Evolutionary conservation across 345 rosid genomes (phyloP).

Genomic region (Hirschfeldia incana): DNA sequence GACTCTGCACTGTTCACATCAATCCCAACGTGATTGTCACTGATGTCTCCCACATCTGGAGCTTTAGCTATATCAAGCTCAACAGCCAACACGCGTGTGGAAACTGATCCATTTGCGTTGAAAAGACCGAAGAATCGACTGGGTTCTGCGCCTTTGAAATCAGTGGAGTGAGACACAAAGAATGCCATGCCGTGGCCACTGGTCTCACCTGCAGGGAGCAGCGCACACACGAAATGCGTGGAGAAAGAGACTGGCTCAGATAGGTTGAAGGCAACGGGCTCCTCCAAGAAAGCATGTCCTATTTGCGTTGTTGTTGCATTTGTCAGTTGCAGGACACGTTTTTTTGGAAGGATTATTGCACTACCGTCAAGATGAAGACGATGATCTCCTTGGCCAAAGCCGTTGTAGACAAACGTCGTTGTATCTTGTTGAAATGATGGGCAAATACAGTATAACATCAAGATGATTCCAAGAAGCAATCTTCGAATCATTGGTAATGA

Average conservation of each 20-base stretch:
- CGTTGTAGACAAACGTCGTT: slow-evolving; percentile 41
- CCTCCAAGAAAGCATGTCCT: slow-evolving; percentile 48
- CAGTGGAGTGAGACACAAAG: slow-evolving; percentile 35
- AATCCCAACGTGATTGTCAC: slow-evolving; percentile 64
- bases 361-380: slow-evolving; percentile 34
- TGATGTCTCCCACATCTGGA: slow-evolving; percentile 45
- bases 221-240: slow-evolving; percentile 46
- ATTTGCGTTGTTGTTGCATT: slow-evolving; percentile 37
- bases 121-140: slow-evolving; percentile 52
- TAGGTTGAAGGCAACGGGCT: slow-evolving; percentile 44
- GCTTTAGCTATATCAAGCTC: slow-evolving; percentile 56
- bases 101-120: slow-evolving; percentile 34
- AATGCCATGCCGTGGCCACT: slow-evolving; percentile 57
- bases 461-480: slow-evolving; percentile 19
- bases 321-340: slow-evolving; percentile 54
- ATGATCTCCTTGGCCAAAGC: slow-evolving; percentile 42
- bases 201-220: slow-evolving; percentile 29
- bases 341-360: slow-evolving; percentile 41
- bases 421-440: slow-evolving; percentile 31
- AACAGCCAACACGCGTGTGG: slow-evolving; percentile 56
- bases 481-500: slow-evolving; percentile 33
- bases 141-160: slow-evolving; percentile 20
- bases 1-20: slow-evolving; percentile 55
- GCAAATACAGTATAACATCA: slow-evolving; percentile 18
- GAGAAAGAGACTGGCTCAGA: slow-evolving; percentile 44